These are phyloP conservation scores for Neonectria coccinea DNA, from an alignment of 2,329 filamentous ascomycete genomes.

Conservation along the genomic window DNA sequence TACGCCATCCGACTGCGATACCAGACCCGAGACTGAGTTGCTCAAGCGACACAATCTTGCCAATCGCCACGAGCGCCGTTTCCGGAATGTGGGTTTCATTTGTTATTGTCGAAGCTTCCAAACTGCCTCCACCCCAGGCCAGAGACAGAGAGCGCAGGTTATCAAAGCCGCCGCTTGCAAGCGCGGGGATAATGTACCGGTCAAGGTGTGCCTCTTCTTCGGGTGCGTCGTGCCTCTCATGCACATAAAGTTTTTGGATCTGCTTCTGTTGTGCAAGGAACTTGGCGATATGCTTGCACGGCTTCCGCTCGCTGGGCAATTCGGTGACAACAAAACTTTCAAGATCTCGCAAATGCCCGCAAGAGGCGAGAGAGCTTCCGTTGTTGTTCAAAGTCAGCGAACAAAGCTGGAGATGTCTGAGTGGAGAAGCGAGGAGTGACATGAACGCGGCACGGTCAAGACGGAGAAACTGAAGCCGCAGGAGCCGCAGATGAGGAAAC, in stretches of 20 bases:
- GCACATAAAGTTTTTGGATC: constrained; percentile 14
- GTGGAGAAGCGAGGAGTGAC: constrained; percentile 16
- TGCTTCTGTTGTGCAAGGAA: constrained; percentile 14
- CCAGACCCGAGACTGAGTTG: constrained; percentile 23
- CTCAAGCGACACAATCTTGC: constrained; percentile 25
- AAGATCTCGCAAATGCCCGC: constrained; percentile 23
- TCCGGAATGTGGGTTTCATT: constrained; percentile 7
- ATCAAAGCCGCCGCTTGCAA: constrained; percentile 1
- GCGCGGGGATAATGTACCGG: constrained; percentile 22
- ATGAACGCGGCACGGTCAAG: neutral
- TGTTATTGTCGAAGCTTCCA: neutral
- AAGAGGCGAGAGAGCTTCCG: neutral
- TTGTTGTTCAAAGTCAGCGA: neutral
- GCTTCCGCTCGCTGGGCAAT: neutral
- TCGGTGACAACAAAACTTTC: constrained; percentile 2
- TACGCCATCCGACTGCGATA: neutral
- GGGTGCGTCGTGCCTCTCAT: neutral
- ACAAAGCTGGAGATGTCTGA: constrained; percentile 14
- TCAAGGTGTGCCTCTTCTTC: constrained; percentile 1
- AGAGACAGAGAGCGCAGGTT: constrained; percentile 29
- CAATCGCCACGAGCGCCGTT: constrained; percentile 12
- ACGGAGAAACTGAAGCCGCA: neutral
- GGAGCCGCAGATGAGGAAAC: constrained; percentile 18
- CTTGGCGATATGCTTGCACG: constrained; percentile 8
- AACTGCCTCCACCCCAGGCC: constrained; percentile 16